Evolutionary conservation across 805 yeast species (phyloP).

Genomic region (Wickerhamomyces kurtzmanii): DNA sequence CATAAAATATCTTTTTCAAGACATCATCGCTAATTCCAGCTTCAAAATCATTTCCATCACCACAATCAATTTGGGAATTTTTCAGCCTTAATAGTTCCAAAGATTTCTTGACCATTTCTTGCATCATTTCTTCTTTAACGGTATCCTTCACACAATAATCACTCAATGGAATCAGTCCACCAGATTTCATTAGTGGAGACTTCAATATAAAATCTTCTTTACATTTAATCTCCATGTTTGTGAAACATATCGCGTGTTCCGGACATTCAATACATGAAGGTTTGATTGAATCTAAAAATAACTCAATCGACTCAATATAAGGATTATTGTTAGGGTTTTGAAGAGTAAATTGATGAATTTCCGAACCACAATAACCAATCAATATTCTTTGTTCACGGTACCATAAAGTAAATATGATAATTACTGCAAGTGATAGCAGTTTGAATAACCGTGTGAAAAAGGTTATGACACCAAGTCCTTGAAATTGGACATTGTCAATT

Average conservation of each 20-base stretch:
- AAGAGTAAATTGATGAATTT: constrained; percentile 34
- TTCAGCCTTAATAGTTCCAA: constrained; percentile 55
- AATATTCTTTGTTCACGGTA: constrained; percentile 52
- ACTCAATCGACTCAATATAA: constrained; percentile 28
- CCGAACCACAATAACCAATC: constrained; percentile 71
- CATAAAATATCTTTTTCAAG: constrained; percentile 39
- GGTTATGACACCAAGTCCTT: too few relatives aligned
- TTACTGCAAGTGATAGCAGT: constrained; percentile 24
- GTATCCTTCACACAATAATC: constrained; percentile 70
- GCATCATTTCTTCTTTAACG: constrained; percentile 55
- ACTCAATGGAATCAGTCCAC: constrained; percentile 49
- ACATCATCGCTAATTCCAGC: constrained; percentile 44
- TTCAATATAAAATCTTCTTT: constrained; percentile 49
- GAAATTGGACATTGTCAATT: constrained; percentile 1
- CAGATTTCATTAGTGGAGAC: constrained; percentile 43
- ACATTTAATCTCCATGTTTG: constrained; percentile 52
- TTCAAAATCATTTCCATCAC: constrained; percentile 35
- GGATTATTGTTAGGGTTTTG: constrained; percentile 18
- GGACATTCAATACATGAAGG: constrained; percentile 79
- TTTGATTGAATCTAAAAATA: constrained; percentile 32
- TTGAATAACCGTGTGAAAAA: too few relatives aligned
- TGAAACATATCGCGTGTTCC: constrained; percentile 65
- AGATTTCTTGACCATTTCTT: constrained; percentile 56
- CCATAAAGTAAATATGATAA: constrained; percentile 40
- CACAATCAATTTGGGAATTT: constrained; percentile 57